Base-by-base conservation (phyloP, 2,329 filamentous ascomycete species). In the Metarhizium humberi region DNA sequence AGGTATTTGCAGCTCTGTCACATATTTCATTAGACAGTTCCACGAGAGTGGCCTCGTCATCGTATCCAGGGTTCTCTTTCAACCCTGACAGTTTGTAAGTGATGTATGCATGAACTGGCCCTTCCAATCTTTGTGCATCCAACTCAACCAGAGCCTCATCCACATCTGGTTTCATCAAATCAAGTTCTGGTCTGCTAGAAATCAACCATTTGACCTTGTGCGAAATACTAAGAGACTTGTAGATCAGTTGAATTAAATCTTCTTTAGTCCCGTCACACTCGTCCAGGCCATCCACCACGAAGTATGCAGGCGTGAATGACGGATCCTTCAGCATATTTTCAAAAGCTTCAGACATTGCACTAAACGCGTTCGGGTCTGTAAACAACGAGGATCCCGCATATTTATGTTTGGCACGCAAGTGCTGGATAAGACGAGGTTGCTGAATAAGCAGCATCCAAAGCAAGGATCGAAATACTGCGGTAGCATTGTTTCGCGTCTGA, bases 261-360 rank as follows among this genome's bases (percentile, higher is more conserved):
- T 47, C 18, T 13, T 62, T 56, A 32, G 62, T 67, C 18, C 38
- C 57, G 38, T 56, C 59, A 57, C 75, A 79, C 59, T 80, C 75
- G 57, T 80, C 74, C 1, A 80, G 71, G 4, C 72, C 75, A 61
- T 80, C 75, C 51, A 80, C 65, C 5, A 78, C 58, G 13, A 80
- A 53, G 58, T 71, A 74, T 0, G 66, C 67, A 0, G 4, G 62
- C 6, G 58, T 53, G 16, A 74, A 55, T n/a, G 45, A 58, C 2
- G 64, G 58, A 53, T 77, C 73, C 54, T 66, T 47, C 3, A 79
- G 57, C 16, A 79, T 75, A 43, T 65, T 61, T 5, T 45, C 59
- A 6, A 79, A 69, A 16, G 78, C 69, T n/a, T 69, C 60, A 6
- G 63, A 69, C 36, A 60, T 53, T 38, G 56, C 59, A 11, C 32